Evolutionary conservation across 2,329 filamentous ascomycete species (phyloP), one percentile per base, ranked within the genome.

Genomic region (Trichoderma harzianum): DNA sequence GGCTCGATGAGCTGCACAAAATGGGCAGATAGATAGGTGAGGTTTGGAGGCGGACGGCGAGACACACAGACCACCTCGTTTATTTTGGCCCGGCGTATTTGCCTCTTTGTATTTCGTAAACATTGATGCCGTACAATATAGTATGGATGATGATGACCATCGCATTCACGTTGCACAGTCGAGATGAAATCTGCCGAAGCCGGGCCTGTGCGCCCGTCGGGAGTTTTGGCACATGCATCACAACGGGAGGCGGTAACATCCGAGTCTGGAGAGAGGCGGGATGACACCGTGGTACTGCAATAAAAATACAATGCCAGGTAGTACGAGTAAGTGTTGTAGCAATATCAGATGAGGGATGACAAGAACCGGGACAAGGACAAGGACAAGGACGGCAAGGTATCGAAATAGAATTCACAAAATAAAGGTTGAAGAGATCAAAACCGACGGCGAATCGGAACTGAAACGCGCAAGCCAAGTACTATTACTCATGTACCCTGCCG

Each of bases 231-330:
- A 21, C 36, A 47, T 64, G 62, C 28, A 32, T 14, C 55, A 39
- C 12, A 32, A n/a, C 30, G 55, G 62, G 62, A 32, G 62, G 62
- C 47, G 63, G 64, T 67, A 57, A 32, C 51, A 67, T 67, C 43
- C 64, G 47, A 51, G 24, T 21, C 32, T 43, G 51, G 51, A 57
- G 32, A 57, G 24, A 30, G 34, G 7, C 64, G 64, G 64, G 51
- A 67, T 67, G 64, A 18, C 36, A 67, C 64, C 30, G 64, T 67
- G 64, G 64, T n/a, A 58, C 24, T 39, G 51, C 63, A 61, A 61
- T 61, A 16, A 39, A 7, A 1, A n/a, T n/a, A 24, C 3, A 26
- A 5, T 11, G 39, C 8, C n/a, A 61, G 58, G 11, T 21, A 36
- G 32, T 10, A 62, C 14, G 30, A 36, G 18, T 5, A n/a, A 36